Evolutionary conservation across 768 basidiomycete species (phyloP).

Genomic region (Phlegmacium glaucopus): DNA sequence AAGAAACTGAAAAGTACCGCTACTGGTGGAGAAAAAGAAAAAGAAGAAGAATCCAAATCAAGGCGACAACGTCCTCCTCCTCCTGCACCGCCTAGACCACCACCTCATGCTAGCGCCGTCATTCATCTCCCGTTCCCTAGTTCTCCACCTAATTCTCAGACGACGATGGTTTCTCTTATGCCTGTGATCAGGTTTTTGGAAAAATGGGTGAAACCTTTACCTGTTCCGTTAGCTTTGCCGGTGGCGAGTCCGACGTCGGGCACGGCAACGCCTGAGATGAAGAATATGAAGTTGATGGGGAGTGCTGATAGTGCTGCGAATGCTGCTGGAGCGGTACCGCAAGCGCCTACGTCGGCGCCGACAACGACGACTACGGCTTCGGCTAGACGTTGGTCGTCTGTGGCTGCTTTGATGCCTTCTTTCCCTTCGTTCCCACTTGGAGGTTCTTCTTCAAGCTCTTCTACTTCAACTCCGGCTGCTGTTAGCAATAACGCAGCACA

Average conservation of each 20-base stretch:
- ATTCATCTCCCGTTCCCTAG: conserved; percentile 77
- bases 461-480: background rate
- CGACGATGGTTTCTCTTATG: conserved; percentile 54
- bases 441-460: background rate
- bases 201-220: conserved; percentile 51
- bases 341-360: background rate
- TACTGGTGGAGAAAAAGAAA: conserved; percentile 9
- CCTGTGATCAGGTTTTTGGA: conserved; percentile 70
- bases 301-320: conserved; percentile 11
- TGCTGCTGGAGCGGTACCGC: conserved; percentile 1
- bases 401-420: conserved; percentile 36
- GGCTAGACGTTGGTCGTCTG: conserved; percentile 41
- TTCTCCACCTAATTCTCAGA: conserved; percentile 51
- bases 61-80: conserved; percentile 20
- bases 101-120: conserved; percentile 68
- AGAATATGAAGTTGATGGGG: conserved; percentile 11
- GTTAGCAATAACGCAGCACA: conserved; percentile 6
- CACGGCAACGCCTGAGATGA: conserved; percentile 12
- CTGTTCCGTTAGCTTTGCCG: conserved; percentile 15
- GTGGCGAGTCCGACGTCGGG: conserved; percentile 3
- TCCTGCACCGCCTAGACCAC: conserved; percentile 52
- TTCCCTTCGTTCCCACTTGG: conserved; percentile 28
- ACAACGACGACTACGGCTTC: conserved; percentile 4
- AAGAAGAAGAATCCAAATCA: conserved; percentile 8
- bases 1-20: conserved; percentile 22